Evolutionary conservation across 768 basidiomycete genomes (phyloP).

Genomic region (Lactifluus piperatus): DNA sequence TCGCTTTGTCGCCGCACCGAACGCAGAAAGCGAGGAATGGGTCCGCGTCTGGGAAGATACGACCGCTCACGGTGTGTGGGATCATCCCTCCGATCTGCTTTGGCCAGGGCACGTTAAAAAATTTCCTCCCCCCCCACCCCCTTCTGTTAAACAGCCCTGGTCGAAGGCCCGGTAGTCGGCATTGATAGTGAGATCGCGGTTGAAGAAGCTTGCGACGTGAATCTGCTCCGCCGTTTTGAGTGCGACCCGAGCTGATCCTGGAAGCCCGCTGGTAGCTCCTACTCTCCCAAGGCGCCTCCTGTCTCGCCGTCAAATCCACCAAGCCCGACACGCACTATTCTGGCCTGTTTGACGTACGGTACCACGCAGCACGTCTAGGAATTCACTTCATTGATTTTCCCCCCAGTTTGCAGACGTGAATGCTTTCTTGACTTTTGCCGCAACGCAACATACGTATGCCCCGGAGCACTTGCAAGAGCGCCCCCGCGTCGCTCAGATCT

Average conservation of each 20-base stretch:
- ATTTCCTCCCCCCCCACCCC: too few species aligned
- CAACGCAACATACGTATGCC: constrained; percentile 61
- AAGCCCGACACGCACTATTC: constrained; percentile 27
- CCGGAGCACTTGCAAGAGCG: constrained; percentile 53
- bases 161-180: constrained; percentile 57
- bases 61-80: constrained; percentile 45
- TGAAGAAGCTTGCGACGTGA: constrained; percentile 75
- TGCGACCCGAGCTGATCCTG: constrained; percentile 4
- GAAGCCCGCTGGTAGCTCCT: constrained; percentile 38
- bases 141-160: constrained; percentile 42
- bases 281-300: constrained; percentile 51
- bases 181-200: constrained; percentile 67
- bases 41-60: constrained; percentile 47
- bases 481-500: constrained; percentile 55
- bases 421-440: constrained; percentile 78
- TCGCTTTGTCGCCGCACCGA: constrained; percentile 24
- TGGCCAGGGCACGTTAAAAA: not conserved
- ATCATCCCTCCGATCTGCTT: not conserved
- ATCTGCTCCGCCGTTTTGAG: constrained; percentile 18
- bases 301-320: constrained; percentile 50
- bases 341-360: constrained; percentile 70
- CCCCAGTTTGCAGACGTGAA: constrained; percentile 75
- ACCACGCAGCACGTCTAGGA: too few species aligned
- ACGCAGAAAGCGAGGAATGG: constrained; percentile 43
- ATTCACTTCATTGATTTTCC: too few species aligned